Conservation (phyloP, 345 rosid species). For the Sisymbrium altissimum region DNA sequence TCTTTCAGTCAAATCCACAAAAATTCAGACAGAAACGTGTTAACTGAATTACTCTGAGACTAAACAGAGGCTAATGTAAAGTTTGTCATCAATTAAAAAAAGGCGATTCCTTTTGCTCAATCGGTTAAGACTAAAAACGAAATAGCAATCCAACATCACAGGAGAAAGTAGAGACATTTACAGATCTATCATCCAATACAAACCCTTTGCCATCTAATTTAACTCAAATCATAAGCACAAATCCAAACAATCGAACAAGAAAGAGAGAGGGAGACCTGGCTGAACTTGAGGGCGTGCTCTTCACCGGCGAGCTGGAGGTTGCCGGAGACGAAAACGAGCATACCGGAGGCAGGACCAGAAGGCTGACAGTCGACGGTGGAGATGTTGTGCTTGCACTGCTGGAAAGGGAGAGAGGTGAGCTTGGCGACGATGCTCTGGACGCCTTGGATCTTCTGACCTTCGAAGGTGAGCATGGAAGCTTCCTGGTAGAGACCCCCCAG, state of each 20-base stretch:
- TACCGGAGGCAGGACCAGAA: constrained; percentile 87
- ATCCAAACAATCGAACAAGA: background rate
- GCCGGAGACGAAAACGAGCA: constrained; percentile 93
- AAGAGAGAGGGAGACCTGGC: constrained; percentile 39
- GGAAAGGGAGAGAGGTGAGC: constrained; percentile 81
- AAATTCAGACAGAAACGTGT: too few species aligned
- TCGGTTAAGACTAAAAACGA: too few species aligned
- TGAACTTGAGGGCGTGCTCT: constrained; percentile 89
- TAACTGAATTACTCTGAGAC: too few species aligned
- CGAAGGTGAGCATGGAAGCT: constrained; percentile 85
- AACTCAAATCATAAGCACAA: background rate
- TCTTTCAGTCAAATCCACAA: too few species aligned
- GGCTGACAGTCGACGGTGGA: constrained; percentile 94
- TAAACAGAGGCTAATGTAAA: too few species aligned
- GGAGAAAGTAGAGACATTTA: background rate
- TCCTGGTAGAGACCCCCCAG: constrained; percentile 79
- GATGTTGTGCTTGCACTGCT: constrained; percentile 85
- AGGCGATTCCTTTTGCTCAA: too few species aligned
- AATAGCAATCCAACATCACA: too few species aligned
- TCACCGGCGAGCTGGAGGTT: constrained; percentile 91
- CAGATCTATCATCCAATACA: background rate
- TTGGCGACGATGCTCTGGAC: constrained; percentile 72
- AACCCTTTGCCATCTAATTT: background rate
- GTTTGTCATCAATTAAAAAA: too few species aligned
- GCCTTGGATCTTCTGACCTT: constrained; percentile 93